Base-by-base conservation (phyloP, 768 basidiomycete species). In the Rossbeevera mucosa region DNA sequence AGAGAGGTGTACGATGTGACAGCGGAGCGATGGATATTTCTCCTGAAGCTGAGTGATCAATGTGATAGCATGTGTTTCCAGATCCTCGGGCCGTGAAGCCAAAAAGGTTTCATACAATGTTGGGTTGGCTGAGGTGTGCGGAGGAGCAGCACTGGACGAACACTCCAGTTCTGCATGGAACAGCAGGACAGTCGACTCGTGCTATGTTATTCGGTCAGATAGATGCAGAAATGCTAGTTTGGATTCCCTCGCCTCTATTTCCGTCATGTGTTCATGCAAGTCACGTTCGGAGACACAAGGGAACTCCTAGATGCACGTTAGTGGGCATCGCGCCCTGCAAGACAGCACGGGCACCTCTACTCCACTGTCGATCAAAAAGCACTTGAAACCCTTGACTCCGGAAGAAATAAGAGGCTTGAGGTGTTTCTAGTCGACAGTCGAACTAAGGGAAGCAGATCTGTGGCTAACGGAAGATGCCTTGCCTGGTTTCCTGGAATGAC, bases 381-480 rank as follows among this genome's bases (percentile, higher is more conserved):
- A 96, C 68, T 98, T 97, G 78, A 97, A 97, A 0, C 95, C 95
- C 71, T 86, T 89, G 26, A 96, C 88, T 6, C 96, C 94, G 28
- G 81, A 80, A 26, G 79, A 66, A 13, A 94, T 73, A 40, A 98
- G 75, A n/a, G 86, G 82, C 51, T 76, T 77, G 41, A 99, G 78
- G 59, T 94, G 78, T 40, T 68, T 65, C 91, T 94, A 40, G 44
- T 50, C 14, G 42, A 25, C 11, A n/a, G 30, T 51, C 41, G 44
- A 42, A 14, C 18, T 51, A 36, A 48, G 46, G 41, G 16, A 36
- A 16, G 16, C 6, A 21, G 13, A 4, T 26, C 21, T 20, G 42
- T 42, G 12, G 18, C 11, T 20, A 42, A 36, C 41, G 13, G 31
- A 26, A 31, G 38, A 48, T 38, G 14, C 57, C 70, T 53, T 53